Percentiles rank a stretch among this genome's conserved stretches.
Evolutionary conservation across 2,329 filamentous ascomycete genomes (phyloP).

Genomic region (Pyricularia sp.): DNA sequence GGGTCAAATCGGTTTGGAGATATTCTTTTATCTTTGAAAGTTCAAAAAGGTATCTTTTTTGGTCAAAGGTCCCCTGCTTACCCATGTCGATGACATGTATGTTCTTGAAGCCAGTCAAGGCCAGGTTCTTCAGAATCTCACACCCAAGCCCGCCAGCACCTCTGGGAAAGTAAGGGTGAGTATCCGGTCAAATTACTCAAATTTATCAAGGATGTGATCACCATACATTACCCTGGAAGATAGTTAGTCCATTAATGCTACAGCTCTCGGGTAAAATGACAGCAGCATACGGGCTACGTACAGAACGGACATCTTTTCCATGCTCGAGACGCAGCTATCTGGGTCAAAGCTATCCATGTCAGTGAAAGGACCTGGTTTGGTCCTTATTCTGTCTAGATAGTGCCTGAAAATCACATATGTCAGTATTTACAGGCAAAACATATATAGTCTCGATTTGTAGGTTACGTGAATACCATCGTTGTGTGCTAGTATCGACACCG

Average conservation of each 20-base stretch:
- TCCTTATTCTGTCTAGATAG: slow-evolving; percentile 74
- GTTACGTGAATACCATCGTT: neutral
- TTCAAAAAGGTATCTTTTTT: neutral
- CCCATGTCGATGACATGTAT: slow-evolving; percentile 98
- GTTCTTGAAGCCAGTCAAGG: slow-evolving; percentile 88
- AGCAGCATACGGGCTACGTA: neutral
- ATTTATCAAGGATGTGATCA: slow-evolving; percentile 20
- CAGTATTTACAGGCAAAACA: neutral
- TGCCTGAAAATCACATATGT: slow-evolving; percentile 43
- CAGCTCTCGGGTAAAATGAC: slow-evolving; percentile 12
- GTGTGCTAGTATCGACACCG: neutral
- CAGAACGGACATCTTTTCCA: slow-evolving; percentile 66
- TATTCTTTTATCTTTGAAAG: slow-evolving; percentile 27
- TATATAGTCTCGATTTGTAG: neutral
- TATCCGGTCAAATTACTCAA: neutral
- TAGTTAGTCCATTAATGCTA: neutral
- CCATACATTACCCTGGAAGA: slow-evolving; percentile 40
- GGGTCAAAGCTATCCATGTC: slow-evolving; percentile 49
- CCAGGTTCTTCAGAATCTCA: slow-evolving; percentile 93
- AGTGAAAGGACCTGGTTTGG: slow-evolving; percentile 70
- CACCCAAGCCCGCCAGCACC: slow-evolving; percentile 92
- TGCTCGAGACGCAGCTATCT: slow-evolving; percentile 40
- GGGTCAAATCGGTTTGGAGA: neutral
- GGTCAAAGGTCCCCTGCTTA: neutral
- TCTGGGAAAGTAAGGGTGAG: slow-evolving; percentile 4